A percentile compares a stretch with the other conserved stretches of the same genome.
Conservation (phyloP, 768 basidiomycete species). For the Leccinellum luteum region DNA sequence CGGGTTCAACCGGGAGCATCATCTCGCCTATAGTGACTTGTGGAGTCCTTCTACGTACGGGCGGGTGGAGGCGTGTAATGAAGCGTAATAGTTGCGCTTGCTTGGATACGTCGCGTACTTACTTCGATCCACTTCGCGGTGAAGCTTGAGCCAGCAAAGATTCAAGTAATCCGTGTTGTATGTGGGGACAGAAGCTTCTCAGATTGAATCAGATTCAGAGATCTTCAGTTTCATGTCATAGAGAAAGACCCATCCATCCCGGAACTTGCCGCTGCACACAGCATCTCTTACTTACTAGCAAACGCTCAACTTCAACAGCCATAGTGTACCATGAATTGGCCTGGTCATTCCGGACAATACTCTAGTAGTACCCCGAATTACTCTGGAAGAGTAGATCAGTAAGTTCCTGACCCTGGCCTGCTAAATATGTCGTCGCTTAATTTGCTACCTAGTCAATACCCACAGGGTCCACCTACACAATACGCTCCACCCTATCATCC, state of each 20-base stretch:
- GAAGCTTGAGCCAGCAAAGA: too few species aligned
- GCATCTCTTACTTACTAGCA: not conserved
- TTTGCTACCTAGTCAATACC: conserved; percentile 37
- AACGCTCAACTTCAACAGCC: too few species aligned
- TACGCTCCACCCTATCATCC: conserved; percentile 8
- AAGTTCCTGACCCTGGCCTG: conserved; percentile 1
- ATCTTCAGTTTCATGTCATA: too few species aligned
- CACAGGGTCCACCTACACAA: conserved; percentile 14
- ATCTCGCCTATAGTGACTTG: too few species aligned
- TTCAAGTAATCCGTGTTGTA: not conserved
- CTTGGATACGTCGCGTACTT: conserved; percentile 17
- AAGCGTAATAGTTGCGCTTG: conserved; percentile 3
- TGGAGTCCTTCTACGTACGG: not conserved
- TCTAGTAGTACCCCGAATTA: not conserved
- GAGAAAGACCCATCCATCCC: too few species aligned
- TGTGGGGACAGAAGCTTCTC: not conserved
- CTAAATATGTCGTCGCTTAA: not conserved
- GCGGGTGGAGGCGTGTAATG: conserved; percentile 4
- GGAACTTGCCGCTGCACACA: not conserved
- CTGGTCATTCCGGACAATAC: conserved; percentile 4
- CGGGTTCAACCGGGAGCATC: too few species aligned
- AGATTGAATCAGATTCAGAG: not conserved
- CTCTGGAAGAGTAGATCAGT: conserved; percentile 10
- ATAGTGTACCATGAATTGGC: not conserved
- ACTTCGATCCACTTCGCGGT: not conserved